A percentile compares a stretch with the other conserved stretches of the same genome.
phyloP scores from a whole-genome alignment of 495 filamentous ascomycete genomes.

The Neurospora sp. region DNA sequence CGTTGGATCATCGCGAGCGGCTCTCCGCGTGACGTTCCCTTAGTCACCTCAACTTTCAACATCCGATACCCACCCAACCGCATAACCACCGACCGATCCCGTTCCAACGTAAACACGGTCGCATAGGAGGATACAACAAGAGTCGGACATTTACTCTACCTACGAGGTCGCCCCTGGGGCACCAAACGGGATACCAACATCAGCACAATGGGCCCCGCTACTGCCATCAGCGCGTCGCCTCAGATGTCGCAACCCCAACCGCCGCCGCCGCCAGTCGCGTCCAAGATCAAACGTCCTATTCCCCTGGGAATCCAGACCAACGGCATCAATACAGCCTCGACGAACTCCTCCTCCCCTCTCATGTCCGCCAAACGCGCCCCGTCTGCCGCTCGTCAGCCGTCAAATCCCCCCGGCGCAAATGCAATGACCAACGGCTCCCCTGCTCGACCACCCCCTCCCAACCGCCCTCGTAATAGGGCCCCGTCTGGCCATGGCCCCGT shows the following conservation, averaged over 20 bases:
- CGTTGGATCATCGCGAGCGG: neutral
- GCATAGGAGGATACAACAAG: neutral
- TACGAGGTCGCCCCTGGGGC: neutral
- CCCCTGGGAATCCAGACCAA: conserved; percentile 61
- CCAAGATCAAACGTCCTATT: conserved; percentile 65
- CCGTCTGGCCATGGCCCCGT: conserved; percentile 35
- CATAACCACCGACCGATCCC: neutral
- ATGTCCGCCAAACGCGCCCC: conserved; percentile 53
- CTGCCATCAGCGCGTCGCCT: conserved; percentile 5
- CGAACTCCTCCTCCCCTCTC: conserved; percentile 57
- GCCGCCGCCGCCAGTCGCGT: conserved; percentile 41
- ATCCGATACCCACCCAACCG: neutral
- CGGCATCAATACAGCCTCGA: conserved; percentile 47
- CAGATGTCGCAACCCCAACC: conserved; percentile 31
- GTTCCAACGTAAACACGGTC: neutral
- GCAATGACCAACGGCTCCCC: conserved; percentile 30
- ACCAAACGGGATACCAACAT: neutral
- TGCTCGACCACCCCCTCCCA: conserved; percentile 17
- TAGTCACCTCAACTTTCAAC: neutral
- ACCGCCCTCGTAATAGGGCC: conserved; percentile 41
- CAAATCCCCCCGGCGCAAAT: conserved; percentile 35
- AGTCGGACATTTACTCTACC: neutral
- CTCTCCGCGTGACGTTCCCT: neutral
- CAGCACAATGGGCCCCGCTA: neutral
- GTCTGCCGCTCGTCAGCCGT: conserved; percentile 22